These are phyloP conservation scores for Rhodotorula paludigena DNA, from an alignment of 768 basidiomycete genomes.

Conservation along the genomic window DNA sequence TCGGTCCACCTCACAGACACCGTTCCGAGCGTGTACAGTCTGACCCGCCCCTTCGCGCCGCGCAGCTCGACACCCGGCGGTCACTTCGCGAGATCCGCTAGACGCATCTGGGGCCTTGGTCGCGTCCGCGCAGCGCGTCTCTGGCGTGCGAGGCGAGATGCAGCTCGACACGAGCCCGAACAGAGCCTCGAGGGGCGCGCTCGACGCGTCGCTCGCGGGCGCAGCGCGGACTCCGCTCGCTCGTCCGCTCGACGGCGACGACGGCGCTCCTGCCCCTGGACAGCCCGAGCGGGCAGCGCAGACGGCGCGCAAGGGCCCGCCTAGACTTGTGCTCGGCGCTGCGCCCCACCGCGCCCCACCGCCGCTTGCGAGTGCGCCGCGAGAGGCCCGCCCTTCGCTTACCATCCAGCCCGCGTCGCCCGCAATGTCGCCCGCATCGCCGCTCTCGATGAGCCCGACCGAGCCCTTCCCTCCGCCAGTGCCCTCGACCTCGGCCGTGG, in stretches of 20 bases:
- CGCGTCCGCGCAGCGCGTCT: background rate
- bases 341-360: slow-evolving; percentile 52
- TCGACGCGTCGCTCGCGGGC: background rate
- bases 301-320: background rate
- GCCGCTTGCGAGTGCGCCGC: background rate
- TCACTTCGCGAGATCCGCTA: no score
- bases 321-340: slow-evolving; percentile 17
- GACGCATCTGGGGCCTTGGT: background rate
- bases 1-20: no score
- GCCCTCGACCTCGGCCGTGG: background rate
- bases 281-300: background rate
- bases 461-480: slow-evolving; percentile 1
- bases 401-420: slow-evolving; percentile 28
- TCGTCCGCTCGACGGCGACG: background rate
- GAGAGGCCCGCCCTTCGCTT: background rate
- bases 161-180: background rate
- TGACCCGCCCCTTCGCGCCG: no score
- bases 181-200: background rate
- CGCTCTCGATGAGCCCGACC: slow-evolving; percentile 2
- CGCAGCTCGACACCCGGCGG: no score
- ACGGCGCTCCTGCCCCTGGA: background rate
- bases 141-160: background rate
- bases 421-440: background rate
- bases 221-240: background rate
- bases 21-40: no score